These are phyloP conservation scores for Annulohypoxylon truncatum DNA, from an alignment of 2,329 filamentous ascomycete species.

Conservation along the genomic window DNA sequence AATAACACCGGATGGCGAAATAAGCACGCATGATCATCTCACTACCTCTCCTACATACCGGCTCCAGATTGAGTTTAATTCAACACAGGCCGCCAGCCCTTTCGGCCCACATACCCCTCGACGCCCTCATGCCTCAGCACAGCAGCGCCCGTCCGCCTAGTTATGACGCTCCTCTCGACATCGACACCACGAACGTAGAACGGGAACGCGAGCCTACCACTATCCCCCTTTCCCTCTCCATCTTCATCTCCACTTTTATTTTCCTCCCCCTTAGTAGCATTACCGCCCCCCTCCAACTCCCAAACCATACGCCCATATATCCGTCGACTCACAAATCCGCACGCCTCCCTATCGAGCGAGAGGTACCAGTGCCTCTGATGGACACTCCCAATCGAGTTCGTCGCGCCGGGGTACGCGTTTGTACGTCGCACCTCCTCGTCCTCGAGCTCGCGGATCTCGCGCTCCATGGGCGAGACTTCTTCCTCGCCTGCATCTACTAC, in stretches of 20 bases:
- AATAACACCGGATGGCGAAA: too few relatives aligned
- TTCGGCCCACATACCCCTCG: slow-evolving; percentile 64
- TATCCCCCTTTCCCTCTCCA: slow-evolving; percentile 34
- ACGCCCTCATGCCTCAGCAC: slow-evolving; percentile 72
- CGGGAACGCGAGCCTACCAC: slow-evolving; percentile 58
- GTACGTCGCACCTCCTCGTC: slow-evolving; percentile 66
- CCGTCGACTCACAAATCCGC: slow-evolving; percentile 63
- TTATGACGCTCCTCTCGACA: slow-evolving; percentile 73
- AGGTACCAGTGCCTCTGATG: slow-evolving; percentile 76
- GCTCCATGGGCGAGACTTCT: slow-evolving; percentile 53
- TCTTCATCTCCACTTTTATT: slow-evolving; percentile 5
- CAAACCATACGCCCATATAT: slow-evolving; percentile 42
- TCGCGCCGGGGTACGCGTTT: slow-evolving; percentile 75
- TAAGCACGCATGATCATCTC: too few relatives aligned
- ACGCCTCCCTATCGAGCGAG: slow-evolving; percentile 68
- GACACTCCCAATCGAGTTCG: slow-evolving; percentile 73
- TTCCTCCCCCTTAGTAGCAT: not conserved
- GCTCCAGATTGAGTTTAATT: slow-evolving; percentile 42
- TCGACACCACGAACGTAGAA: slow-evolving; percentile 73
- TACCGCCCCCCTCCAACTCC: slow-evolving; percentile 35
- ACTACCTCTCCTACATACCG: too few relatives aligned
- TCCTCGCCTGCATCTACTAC: slow-evolving; percentile 18
- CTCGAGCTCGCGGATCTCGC: slow-evolving; percentile 59
- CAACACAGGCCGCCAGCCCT: slow-evolving; percentile 67
- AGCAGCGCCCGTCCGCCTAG: slow-evolving; percentile 68